Percentiles rank a stretch among this genome's conserved stretches.
phyloP scores from a whole-genome alignment of 352 stramenopile species.

The Pythium sukuiense region DNA sequence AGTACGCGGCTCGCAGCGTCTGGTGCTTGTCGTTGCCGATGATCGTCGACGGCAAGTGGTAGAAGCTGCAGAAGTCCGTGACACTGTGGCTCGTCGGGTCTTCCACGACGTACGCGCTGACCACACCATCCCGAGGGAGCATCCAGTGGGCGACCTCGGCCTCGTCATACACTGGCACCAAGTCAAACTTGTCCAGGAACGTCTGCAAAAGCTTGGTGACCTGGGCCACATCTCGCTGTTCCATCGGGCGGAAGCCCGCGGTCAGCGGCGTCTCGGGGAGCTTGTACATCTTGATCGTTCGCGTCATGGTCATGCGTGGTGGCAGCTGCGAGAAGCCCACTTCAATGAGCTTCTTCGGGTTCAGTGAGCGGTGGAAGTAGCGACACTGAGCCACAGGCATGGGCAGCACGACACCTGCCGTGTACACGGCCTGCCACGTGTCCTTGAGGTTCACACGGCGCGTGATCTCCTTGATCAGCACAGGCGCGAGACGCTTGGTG shows the following conservation, averaged over 20 bases:
- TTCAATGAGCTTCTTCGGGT: slow-evolving; percentile 99
- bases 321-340: slow-evolving; percentile 95
- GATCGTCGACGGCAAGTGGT: slow-evolving; percentile 97
- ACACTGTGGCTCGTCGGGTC: slow-evolving; percentile 71
- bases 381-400: slow-evolving; percentile 93
- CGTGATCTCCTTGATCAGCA: slow-evolving; percentile 99
- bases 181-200: slow-evolving; percentile 62
- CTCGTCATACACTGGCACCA: slow-evolving; percentile 88
- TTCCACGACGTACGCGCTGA: slow-evolving; percentile 94
- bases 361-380: slow-evolving; percentile 97
- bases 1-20: slow-evolving; percentile 97
- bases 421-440: slow-evolving; percentile 98
- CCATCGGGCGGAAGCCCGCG: slow-evolving; percentile 56
- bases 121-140: slow-evolving; percentile 92
- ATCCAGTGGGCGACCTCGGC: slow-evolving; percentile 98
- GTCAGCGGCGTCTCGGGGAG: slow-evolving; percentile 26
- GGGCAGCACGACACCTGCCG: slow-evolving; percentile 95
- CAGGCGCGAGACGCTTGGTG: slow-evolving; percentile 94
- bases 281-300: slow-evolving; percentile 90
- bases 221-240: slow-evolving; percentile 48
- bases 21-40: slow-evolving; percentile 95
- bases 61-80: slow-evolving; percentile 96
- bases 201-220: slow-evolving; percentile 48
- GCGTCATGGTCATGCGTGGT: slow-evolving; percentile 93
- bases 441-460: slow-evolving; percentile 94